These are phyloP conservation scores for Sphagnum magellanicum DNA, from an alignment of 228 moss, liverwort and hornwort species.

Conservation along the genomic window DNA sequence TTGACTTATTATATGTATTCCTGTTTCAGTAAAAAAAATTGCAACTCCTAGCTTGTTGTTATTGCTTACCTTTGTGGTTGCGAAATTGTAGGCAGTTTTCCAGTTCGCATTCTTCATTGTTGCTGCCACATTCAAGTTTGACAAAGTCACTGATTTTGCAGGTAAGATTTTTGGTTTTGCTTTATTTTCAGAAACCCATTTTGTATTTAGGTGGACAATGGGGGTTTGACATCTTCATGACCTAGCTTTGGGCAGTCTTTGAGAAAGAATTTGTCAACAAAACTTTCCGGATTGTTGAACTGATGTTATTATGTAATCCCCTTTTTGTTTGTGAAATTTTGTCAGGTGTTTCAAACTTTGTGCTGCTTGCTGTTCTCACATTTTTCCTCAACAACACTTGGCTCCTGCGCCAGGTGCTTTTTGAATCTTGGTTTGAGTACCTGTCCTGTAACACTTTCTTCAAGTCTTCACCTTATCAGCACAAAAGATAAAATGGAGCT, in stretches of 20 bases:
- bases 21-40: neutral
- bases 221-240: too few species aligned
- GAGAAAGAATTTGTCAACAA: too few species aligned
- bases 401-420: conserved; percentile 7
- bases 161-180: conserved; percentile 18
- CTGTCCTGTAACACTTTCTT: neutral
- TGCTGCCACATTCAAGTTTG: conserved; percentile 53
- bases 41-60: neutral
- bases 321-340: too few species aligned
- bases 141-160: conserved; percentile 60
- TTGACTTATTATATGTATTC: neutral
- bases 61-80: neutral
- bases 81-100: conserved; percentile 29
- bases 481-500: too few species aligned
- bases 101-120: conserved; percentile 52
- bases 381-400: conserved; percentile 5
- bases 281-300: too few species aligned
- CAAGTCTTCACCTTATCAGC: neutral
- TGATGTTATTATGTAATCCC: too few species aligned
- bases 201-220: too few species aligned
- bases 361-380: conserved; percentile 8
- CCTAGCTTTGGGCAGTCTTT: too few species aligned
- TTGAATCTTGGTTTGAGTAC: neutral
- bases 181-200: neutral
- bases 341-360: conserved; percentile 34